These are phyloP conservation scores for Paraleonurus japonicus DNA, from an alignment of 257 asterid genomes.

Conservation along the genomic window DNA sequence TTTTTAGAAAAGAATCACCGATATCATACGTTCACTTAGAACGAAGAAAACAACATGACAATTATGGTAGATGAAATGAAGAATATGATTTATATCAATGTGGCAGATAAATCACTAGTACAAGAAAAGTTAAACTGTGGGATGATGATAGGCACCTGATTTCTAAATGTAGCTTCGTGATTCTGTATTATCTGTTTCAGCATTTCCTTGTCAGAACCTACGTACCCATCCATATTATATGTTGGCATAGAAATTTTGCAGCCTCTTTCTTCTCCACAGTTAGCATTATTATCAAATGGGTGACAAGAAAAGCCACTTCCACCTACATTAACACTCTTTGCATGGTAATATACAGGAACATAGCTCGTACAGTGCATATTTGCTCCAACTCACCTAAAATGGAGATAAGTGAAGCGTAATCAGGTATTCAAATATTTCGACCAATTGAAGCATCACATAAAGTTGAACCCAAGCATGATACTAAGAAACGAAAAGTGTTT, in stretches of 20 bases:
- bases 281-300: conserved; percentile 26
- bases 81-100: not conserved
- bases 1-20: not conserved
- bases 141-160: conserved; percentile 57
- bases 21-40: not conserved
- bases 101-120: too few relatives aligned
- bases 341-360: conserved; percentile 37
- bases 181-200: conserved; percentile 57
- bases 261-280: conserved; percentile 38
- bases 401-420: not conserved
- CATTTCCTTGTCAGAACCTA: conserved; percentile 42
- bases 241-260: conserved; percentile 30
- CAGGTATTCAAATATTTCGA: conserved; percentile 2
- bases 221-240: conserved; percentile 23
- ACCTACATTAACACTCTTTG: conserved; percentile 38
- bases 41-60: not conserved
- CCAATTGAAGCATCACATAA: too few relatives aligned
- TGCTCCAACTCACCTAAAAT: conserved; percentile 33
- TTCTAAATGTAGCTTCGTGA: conserved; percentile 70
- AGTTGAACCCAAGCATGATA: not conserved
- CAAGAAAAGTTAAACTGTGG: too few relatives aligned
- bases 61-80: not conserved
- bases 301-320: conserved; percentile 44
- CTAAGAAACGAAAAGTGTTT: not conserved
- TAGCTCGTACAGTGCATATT: conserved; percentile 56